Percentiles rank a stretch among this genome's conserved stretches.
Conservation (phyloP, 441 rosid species). For the Breynia disticha region DNA sequence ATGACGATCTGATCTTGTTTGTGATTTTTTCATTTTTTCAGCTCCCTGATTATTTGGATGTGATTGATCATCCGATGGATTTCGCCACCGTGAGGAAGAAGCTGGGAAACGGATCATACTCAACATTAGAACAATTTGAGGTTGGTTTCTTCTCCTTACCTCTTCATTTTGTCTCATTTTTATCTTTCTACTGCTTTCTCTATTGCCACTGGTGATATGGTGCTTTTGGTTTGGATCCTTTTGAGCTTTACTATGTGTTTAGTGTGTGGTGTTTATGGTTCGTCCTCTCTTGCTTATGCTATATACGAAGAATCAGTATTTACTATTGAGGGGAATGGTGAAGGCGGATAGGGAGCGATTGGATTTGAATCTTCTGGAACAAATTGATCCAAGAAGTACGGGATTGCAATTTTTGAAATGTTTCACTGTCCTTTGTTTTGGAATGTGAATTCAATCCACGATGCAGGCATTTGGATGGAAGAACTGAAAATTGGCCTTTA, state of each 20-base stretch:
- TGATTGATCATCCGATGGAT: conserved; percentile 86
- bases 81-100: conserved; percentile 82
- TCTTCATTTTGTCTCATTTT: conserved; percentile 6
- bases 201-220: no score
- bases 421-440: no score
- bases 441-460: no score
- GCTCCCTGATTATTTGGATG: conserved; percentile 89
- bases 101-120: conserved; percentile 68
- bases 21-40: conserved; percentile 23
- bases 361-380: not conserved
- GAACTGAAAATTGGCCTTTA: no score
- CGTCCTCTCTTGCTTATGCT: no score
- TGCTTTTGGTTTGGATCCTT: no score
- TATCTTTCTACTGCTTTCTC: conserved; percentile 9
- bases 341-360: not conserved
- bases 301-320: no score
- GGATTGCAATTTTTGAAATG: not conserved
- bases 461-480: no score
- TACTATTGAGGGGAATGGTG: no score
- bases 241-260: no score
- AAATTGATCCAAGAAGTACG: not conserved
- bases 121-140: conserved; percentile 68
- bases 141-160: conserved; percentile 25
- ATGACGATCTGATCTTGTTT: conserved; percentile 3
- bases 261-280: no score